A percentile compares a stretch with the other conserved stretches of the same genome.
Evolutionary conservation across 768 basidiomycete genomes (phyloP).

Genomic region (Infundibulicybe gibba): DNA sequence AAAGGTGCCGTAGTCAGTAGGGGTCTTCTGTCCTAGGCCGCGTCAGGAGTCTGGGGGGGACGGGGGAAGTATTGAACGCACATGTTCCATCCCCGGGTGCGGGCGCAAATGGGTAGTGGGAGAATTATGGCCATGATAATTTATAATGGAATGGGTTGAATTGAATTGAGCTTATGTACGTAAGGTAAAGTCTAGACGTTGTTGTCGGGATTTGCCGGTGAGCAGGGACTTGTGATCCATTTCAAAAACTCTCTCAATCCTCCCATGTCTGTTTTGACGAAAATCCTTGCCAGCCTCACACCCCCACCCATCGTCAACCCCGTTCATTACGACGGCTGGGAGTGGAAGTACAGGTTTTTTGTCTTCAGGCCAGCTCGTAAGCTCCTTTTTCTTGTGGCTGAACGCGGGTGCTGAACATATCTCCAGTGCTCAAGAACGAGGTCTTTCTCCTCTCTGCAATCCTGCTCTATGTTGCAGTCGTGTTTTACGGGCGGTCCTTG

Average conservation of each 20-base stretch:
- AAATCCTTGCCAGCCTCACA: conserved; percentile 38
- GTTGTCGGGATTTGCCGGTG: too few relatives aligned
- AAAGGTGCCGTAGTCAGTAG: conserved; percentile 58
- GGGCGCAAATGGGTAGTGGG: too few relatives aligned
- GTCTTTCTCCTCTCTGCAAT: conserved; percentile 49
- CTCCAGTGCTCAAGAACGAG: conserved; percentile 64
- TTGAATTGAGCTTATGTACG: too few relatives aligned
- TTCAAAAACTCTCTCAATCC: too few relatives aligned
- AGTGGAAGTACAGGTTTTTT: conserved; percentile 72
- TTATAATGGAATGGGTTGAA: too few relatives aligned
- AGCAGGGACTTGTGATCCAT: too few relatives aligned
- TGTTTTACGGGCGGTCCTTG: conserved; percentile 53
- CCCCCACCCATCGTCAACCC: conserved; percentile 54
- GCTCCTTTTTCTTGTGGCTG: conserved; percentile 16
- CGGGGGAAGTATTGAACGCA: too few relatives aligned
- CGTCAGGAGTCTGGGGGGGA: too few relatives aligned
- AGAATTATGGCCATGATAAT: too few relatives aligned
- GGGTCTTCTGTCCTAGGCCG: too few relatives aligned
- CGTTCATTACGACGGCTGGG: conserved; percentile 66
- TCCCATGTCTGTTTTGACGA: conserved; percentile 21
- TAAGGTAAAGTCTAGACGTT: too few relatives aligned
- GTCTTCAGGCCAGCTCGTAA: conserved; percentile 78
- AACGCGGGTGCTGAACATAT: conserved; percentile 1
- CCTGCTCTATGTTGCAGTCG: conserved; percentile 52
- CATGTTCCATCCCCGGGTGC: too few relatives aligned